Conservation (phyloP, 2,329 filamentous ascomycete genomes). For the Dactylonectria macrodidyma region DNA sequence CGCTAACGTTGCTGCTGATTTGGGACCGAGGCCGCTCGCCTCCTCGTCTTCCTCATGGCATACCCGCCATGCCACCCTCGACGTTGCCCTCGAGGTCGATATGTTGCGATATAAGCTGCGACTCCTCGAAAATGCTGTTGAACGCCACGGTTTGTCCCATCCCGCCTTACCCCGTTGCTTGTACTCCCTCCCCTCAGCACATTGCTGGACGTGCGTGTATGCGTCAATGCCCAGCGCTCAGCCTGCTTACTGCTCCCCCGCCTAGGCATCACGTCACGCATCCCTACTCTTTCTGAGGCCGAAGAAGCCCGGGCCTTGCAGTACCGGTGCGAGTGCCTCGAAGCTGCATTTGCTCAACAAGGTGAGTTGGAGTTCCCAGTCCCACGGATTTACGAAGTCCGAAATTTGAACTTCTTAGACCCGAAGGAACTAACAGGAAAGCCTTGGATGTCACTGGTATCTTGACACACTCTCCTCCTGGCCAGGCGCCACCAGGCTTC, state of each 20-base stretch:
- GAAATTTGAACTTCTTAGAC: constrained; percentile 7
- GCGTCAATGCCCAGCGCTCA: constrained; percentile 24
- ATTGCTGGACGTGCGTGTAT: constrained; percentile 19
- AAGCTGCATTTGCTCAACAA: constrained; percentile 63
- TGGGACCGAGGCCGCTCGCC: constrained; percentile 65
- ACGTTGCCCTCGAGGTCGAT: constrained; percentile 65
- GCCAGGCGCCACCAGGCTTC: constrained; percentile 62
- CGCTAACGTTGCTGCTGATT: constrained; percentile 55
- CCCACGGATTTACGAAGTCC: neutral
- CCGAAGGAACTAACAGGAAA: constrained; percentile 42
- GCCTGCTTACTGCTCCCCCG: constrained; percentile 37
- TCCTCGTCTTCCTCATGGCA: constrained; percentile 64
- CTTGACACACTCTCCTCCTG: constrained; percentile 47
- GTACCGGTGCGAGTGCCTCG: constrained; percentile 72
- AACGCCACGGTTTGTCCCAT: constrained; percentile 62
- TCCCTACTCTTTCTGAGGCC: constrained; percentile 66
- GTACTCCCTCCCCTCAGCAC: constrained; percentile 25
- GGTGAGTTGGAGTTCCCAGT: constrained; percentile 43
- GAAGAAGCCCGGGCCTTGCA: constrained; percentile 72
- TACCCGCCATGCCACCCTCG: constrained; percentile 62
- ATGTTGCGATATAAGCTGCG: constrained; percentile 71
- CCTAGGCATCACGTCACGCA: constrained; percentile 48
- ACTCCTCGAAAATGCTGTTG: constrained; percentile 63
- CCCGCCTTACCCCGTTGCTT: constrained; percentile 29
- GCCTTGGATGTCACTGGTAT: constrained; percentile 52